Percentiles rank a stretch among this genome's conserved stretches.
These are phyloP conservation scores for Primulina huaijiensis DNA, from an alignment of 257 asterid species.

Conservation along the genomic window DNA sequence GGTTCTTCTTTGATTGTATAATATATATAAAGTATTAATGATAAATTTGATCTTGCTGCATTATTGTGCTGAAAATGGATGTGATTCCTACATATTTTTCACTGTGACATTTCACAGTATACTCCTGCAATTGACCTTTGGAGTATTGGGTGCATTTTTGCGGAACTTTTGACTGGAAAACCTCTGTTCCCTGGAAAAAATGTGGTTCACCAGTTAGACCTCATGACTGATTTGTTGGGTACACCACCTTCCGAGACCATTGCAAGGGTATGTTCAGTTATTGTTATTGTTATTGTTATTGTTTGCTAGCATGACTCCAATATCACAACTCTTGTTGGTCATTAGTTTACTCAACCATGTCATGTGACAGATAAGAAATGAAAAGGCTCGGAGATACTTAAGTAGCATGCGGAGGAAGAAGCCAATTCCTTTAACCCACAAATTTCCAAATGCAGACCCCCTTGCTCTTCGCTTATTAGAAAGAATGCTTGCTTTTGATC, in stretches of 20 bases:
- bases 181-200: conserved; percentile 98
- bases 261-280: conserved; percentile 64
- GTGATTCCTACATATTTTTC: conserved; percentile 22
- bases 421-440: conserved; percentile 69
- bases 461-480: conserved; percentile 82
- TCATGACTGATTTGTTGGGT: conserved; percentile 90
- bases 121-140: conserved; percentile 98
- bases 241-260: conserved; percentile 88
- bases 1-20: background rate
- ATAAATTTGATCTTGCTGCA: background rate
- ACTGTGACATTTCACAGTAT: conserved; percentile 46
- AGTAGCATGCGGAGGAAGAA: conserved; percentile 96
- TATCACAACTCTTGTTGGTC: conserved; percentile 12
- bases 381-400: conserved; percentile 93
- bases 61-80: background rate
- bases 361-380: conserved; percentile 78
- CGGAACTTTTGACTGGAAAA: conserved; percentile 86
- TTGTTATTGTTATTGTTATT: background rate
- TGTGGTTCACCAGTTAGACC: conserved; percentile 93
- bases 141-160: conserved; percentile 97
- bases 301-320: background rate
- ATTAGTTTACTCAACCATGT: conserved; percentile 22
- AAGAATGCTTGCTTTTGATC: conserved; percentile 96
- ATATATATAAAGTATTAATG: background rate
- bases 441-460: conserved; percentile 87